Evolutionary conservation across 140 eudicot species (phyloP).

Genomic region (Anethum foeniculum): DNA sequence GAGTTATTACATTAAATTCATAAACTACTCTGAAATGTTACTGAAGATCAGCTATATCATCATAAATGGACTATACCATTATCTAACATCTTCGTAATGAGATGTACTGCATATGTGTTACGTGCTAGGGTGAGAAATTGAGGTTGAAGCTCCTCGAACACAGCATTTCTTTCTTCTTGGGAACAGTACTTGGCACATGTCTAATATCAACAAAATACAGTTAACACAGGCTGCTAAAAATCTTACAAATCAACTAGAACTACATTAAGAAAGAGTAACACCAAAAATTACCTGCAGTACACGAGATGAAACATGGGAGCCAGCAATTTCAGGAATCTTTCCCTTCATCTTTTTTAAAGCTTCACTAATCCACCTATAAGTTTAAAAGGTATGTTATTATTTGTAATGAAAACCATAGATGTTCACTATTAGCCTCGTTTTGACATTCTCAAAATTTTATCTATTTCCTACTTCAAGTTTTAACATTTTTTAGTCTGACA

Average conservation of each 20-base stretch:
- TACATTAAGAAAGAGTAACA: background rate
- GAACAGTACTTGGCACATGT: conserved; percentile 83
- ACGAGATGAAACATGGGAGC: conserved; percentile 94
- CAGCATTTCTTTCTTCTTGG: conserved; percentile 61
- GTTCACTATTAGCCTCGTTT: background rate
- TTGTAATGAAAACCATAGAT: background rate
- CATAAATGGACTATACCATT: conserved; percentile 39
- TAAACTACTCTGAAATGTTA: background rate
- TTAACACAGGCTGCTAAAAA: conserved; percentile 15
- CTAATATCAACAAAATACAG: conserved; percentile 25
- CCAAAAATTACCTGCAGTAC: conserved; percentile 66
- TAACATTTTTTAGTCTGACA: background rate
- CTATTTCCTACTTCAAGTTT: background rate
- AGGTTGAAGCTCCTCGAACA: conserved; percentile 63
- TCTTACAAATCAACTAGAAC: background rate
- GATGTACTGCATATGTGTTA: conserved; percentile 83
- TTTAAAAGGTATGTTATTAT: background rate
- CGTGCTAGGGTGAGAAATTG: conserved; percentile 63
- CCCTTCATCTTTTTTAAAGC: conserved; percentile 86
- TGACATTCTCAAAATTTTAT: background rate
- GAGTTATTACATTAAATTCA: background rate
- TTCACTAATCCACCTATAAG: conserved; percentile 60
- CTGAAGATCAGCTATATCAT: background rate
- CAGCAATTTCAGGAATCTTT: conserved; percentile 82
- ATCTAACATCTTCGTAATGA: conserved; percentile 82